Conservation (phyloP, 2,329 filamentous ascomycete species). For the Colletotrichum sublineola region DNA sequence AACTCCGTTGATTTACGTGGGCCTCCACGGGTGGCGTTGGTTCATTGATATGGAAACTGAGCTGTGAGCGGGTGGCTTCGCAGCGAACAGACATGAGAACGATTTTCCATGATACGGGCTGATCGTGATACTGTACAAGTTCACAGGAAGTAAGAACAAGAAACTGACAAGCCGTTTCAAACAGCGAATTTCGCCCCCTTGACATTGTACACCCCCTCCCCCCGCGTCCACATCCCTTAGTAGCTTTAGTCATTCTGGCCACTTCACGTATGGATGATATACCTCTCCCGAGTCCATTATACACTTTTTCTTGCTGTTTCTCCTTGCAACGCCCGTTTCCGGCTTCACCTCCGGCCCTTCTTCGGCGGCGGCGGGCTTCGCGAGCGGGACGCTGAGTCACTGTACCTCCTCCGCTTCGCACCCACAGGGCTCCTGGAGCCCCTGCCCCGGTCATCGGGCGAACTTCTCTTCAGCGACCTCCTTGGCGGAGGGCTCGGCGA, state of each 20-base stretch:
- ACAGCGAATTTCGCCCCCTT: constrained; percentile 1
- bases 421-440: constrained; percentile 34
- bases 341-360: constrained; percentile 45
- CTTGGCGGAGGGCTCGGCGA: constrained; percentile 43
- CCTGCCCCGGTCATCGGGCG: constrained; percentile 17
- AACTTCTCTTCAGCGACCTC: constrained; percentile 23
- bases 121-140: background rate
- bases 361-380: constrained; percentile 45
- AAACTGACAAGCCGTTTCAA: background rate
- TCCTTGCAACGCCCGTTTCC: constrained; percentile 17
- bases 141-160: background rate
- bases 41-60: background rate
- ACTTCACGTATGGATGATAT: background rate
- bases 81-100: background rate
- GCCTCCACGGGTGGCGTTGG: background rate
- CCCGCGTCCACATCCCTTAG: background rate
- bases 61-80: background rate
- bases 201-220: background rate
- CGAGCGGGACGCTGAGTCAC: constrained; percentile 45
- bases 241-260: constrained; percentile 29
- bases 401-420: constrained; percentile 44
- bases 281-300: constrained; percentile 42
- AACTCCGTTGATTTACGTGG: background rate
- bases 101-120: background rate
- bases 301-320: constrained; percentile 14